A percentile compares a stretch with the other conserved stretches of the same genome.
Evolutionary conservation across 768 basidiomycete species (phyloP).

Genomic region (Rhodotorula taiwanensis): DNA sequence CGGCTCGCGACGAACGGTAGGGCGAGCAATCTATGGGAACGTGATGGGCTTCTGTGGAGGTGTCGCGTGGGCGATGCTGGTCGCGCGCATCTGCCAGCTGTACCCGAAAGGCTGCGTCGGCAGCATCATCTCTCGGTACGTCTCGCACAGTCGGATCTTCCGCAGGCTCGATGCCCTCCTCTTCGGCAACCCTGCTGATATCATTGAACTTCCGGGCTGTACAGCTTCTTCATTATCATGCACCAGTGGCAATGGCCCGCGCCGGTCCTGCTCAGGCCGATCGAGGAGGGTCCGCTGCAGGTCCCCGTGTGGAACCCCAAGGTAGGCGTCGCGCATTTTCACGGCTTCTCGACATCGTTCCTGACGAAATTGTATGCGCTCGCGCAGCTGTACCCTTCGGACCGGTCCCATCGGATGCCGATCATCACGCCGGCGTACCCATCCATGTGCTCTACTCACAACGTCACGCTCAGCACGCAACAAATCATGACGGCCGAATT

Average conservation of each 20-base stretch:
- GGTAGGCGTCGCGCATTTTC: slow-evolving; percentile 47
- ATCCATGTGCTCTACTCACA: slow-evolving; percentile 98
- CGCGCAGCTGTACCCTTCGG: slow-evolving; percentile 72
- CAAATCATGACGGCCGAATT: slow-evolving; percentile 94
- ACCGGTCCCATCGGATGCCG: slow-evolving; percentile 95
- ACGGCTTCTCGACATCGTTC: too few species aligned
- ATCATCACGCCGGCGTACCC: slow-evolving; percentile 99
- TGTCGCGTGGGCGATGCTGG: slow-evolving; percentile 96
- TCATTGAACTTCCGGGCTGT: too few species aligned
- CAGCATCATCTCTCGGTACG: slow-evolving; percentile 75
- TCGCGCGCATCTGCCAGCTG: slow-evolving; percentile 97
- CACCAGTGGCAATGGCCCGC: slow-evolving; percentile 98
- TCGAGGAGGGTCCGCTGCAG: slow-evolving; percentile 86
- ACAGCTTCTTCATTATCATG: slow-evolving; percentile 87
- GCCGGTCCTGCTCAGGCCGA: slow-evolving; percentile 92
- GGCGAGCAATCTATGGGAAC: slow-evolving; percentile 93
- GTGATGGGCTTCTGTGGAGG: slow-evolving; percentile 96
- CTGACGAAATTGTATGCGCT: too few species aligned
- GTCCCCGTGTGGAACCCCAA: slow-evolving; percentile 98
- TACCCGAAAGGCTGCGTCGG: slow-evolving; percentile 93
- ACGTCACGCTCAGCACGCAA: slow-evolving; percentile 90
- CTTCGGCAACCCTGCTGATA: too few species aligned
- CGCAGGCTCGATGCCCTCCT: too few species aligned
- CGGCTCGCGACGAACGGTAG: too few species aligned
- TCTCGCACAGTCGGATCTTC: too few species aligned